Evolutionary conservation across 2,329 filamentous ascomycete species (phyloP).

Genomic region (Fusarium drepaniforme): DNA sequence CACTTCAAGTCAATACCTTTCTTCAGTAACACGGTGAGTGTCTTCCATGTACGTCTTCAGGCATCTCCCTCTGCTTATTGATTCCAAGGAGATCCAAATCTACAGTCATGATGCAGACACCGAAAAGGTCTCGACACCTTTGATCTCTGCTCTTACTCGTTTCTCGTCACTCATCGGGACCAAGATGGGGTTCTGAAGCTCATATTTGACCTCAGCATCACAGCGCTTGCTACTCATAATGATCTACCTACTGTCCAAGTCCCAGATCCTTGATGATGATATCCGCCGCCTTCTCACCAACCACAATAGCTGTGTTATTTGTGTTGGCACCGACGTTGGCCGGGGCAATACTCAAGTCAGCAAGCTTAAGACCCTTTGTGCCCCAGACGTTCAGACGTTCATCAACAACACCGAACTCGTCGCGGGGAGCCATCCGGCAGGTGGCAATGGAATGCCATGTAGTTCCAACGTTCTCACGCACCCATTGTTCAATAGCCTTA

Average conservation of each 20-base stretch:
- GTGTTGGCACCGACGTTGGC: slow-evolving; percentile 61
- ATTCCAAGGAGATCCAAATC: no score
- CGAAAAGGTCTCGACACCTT: no score
- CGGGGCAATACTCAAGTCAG: slow-evolving; percentile 53
- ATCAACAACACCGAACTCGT: slow-evolving; percentile 54
- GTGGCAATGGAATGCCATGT: slow-evolving; percentile 62
- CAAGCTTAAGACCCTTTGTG: slow-evolving; percentile 55
- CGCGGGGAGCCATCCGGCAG: slow-evolving; percentile 58
- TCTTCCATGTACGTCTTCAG: not conserved
- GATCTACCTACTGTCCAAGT: not conserved
- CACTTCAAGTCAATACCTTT: not conserved
- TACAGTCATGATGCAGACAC: no score
- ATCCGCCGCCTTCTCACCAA: slow-evolving; percentile 62
- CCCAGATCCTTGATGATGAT: slow-evolving; percentile 55
- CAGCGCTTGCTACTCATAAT: not conserved
- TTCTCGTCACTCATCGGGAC: no score
- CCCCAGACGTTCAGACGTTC: slow-evolving; percentile 57
- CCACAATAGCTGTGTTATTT: slow-evolving; percentile 60
- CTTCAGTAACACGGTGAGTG: not conserved
- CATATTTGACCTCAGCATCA: no score
- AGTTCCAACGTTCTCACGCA: slow-evolving; percentile 56
- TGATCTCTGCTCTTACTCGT: no score
- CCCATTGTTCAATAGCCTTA: slow-evolving; percentile 58
- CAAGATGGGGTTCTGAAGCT: no score
- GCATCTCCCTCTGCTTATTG: no score